These are phyloP conservation scores for Pythium phragmiticola DNA, from an alignment of 352 stramenopile genomes.

Conservation along the genomic window DNA sequence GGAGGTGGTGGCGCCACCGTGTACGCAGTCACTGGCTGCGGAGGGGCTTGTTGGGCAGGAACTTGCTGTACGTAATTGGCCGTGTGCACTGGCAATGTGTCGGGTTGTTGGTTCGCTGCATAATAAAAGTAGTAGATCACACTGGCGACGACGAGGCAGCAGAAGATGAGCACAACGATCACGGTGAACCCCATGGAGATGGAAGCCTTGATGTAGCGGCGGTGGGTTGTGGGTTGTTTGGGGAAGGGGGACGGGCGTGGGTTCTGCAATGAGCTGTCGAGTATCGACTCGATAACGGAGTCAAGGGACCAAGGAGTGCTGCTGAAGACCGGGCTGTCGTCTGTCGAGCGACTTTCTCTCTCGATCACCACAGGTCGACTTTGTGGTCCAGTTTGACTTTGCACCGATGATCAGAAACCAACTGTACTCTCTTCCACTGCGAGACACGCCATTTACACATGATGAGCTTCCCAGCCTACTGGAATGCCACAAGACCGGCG, in stretches of 20 bases:
- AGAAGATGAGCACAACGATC: neutral
- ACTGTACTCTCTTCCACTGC: too few species aligned
- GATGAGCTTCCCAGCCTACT: too few species aligned
- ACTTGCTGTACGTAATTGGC: constrained; percentile 9
- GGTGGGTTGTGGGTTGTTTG: neutral
- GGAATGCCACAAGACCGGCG: too few species aligned
- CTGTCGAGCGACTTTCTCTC: too few species aligned
- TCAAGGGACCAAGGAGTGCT: neutral
- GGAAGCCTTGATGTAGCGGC: neutral
- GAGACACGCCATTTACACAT: too few species aligned
- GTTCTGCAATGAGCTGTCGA: neutral
- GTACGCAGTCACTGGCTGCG: neutral
- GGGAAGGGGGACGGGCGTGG: neutral
- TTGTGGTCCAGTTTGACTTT: too few species aligned
- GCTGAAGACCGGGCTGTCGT: too few species aligned
- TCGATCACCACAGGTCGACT: too few species aligned
- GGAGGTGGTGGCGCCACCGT: neutral
- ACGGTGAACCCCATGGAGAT: constrained; percentile 1
- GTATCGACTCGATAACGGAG: neutral
- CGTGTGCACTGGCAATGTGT: constrained; percentile 4
- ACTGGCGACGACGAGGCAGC: constrained; percentile 2
- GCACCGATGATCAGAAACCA: too few species aligned
- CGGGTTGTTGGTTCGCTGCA: neutral
- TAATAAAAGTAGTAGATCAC: constrained; percentile 12
- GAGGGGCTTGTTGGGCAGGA: neutral